phyloP scores from a whole-genome alignment of 2,329 filamentous ascomycete genomes.

The Nigrospora sphaerica region DNA sequence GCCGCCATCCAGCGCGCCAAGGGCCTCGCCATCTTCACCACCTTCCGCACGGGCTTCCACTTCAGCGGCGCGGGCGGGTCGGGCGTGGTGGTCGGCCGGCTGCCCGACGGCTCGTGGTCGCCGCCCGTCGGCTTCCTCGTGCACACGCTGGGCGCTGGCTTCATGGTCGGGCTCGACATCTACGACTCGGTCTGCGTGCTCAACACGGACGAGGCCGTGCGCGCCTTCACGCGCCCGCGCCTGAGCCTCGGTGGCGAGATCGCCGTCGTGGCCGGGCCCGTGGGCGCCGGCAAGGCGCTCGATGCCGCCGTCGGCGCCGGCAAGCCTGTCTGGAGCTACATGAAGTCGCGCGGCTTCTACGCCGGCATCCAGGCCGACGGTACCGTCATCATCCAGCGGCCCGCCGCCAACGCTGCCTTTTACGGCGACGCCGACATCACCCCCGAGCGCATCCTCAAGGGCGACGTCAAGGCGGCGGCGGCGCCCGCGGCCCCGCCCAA shows the following conservation, averaged over 20 bases:
- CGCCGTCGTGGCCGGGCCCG: slow-evolving; percentile 62
- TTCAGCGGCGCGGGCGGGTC: slow-evolving; percentile 61
- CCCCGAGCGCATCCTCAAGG: slow-evolving; percentile 39
- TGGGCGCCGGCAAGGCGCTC: slow-evolving; percentile 65
- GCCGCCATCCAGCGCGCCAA: slow-evolving; percentile 59
- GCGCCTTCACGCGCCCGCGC: slow-evolving; percentile 68
- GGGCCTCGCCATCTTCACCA: slow-evolving; percentile 67
- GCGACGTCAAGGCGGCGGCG: slow-evolving; percentile 27
- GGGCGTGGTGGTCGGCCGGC: slow-evolving; percentile 56
- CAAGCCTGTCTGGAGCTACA: slow-evolving; percentile 74
- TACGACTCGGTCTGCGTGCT: slow-evolving; percentile 87
- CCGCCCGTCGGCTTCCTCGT: slow-evolving; percentile 78
- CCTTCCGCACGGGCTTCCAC: slow-evolving; percentile 59
- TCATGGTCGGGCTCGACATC: slow-evolving; percentile 76
- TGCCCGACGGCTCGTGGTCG: slow-evolving; percentile 64
- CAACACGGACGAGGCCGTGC: slow-evolving; percentile 68
- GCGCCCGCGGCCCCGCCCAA: slow-evolving; percentile 20
- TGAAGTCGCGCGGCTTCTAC: slow-evolving; percentile 85
- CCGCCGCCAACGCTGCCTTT: slow-evolving; percentile 83
- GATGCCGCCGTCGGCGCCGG: slow-evolving; percentile 49
- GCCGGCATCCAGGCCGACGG: slow-evolving; percentile 83
- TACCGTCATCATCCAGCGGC: slow-evolving; percentile 76
- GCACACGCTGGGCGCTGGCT: slow-evolving; percentile 72
- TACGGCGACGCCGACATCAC: slow-evolving; percentile 57
- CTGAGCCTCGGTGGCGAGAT: slow-evolving; percentile 74